Evolutionary conservation across 2,329 filamentous ascomycete genomes (phyloP).

Genomic region (Penicillium sp.): DNA sequence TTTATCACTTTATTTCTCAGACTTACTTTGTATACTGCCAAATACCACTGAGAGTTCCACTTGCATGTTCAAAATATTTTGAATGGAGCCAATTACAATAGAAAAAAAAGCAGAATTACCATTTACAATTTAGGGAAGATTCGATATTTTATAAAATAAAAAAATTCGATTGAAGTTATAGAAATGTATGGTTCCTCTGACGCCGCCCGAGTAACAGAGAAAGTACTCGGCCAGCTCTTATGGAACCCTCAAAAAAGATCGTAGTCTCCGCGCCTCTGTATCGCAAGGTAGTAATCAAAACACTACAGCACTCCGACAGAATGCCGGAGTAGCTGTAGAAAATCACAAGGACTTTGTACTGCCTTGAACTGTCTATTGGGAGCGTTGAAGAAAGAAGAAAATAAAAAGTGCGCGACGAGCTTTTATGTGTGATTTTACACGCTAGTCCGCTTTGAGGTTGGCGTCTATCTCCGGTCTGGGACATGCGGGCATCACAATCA

Average conservation of each 20-base stretch:
- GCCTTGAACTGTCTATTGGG: conserved; percentile 84
- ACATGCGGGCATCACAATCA: conserved; percentile 15
- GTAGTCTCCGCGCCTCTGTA: conserved; percentile 60
- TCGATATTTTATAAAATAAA: not conserved
- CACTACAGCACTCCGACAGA: conserved; percentile 62
- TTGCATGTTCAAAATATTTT: not conserved
- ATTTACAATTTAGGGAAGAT: not conserved
- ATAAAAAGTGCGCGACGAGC: conserved; percentile 18
- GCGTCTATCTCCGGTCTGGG: conserved; percentile 10
- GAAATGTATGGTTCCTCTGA: conserved; percentile 76
- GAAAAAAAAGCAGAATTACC: too few relatives aligned
- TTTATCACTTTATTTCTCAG: conserved; percentile 19
- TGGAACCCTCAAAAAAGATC: conserved; percentile 54
- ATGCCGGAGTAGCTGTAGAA: conserved; percentile 60
- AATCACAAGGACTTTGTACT: conserved; percentile 52
- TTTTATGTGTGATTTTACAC: conserved; percentile 21
- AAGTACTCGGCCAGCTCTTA: conserved; percentile 73
- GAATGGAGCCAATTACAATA: not conserved
- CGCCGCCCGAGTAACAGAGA: conserved; percentile 71
- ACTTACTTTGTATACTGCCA: conserved; percentile 11
- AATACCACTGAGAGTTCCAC: conserved; percentile 14
- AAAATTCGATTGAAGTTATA: conserved; percentile 10
- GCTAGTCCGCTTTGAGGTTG: conserved; percentile 31
- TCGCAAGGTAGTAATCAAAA: conserved; percentile 66
- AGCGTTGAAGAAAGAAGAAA: conserved; percentile 58